Evolutionary conservation across 345 rosid species (phyloP).

Genomic region (Aquilaria malaccensis): DNA sequence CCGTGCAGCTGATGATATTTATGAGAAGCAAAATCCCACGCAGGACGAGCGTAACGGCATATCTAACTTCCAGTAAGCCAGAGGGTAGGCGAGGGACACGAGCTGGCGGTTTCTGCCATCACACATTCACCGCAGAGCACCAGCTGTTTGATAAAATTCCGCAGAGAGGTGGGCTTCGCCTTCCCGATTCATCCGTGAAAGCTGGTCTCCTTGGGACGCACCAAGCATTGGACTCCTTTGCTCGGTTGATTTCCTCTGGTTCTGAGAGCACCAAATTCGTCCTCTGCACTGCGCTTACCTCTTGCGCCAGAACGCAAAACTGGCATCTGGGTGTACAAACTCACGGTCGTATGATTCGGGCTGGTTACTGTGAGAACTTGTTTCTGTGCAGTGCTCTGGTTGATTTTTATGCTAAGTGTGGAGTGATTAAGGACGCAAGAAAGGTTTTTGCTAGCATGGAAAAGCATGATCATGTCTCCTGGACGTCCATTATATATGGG

Average conservation of each 20-base stretch:
- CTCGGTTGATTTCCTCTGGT: neutral
- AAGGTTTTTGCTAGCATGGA: constrained; percentile 16
- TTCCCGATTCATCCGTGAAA: neutral
- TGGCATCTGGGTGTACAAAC: constrained; percentile 8
- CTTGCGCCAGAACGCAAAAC: constrained; percentile 5
- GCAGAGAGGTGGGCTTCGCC: neutral
- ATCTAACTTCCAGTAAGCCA: no score
- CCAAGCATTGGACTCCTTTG: constrained; percentile 7
- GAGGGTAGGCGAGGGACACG: no score
- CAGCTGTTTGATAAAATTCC: constrained; percentile 9
- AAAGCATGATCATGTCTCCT: constrained; percentile 20
- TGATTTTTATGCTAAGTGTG: constrained; percentile 22
- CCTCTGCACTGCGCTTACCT: constrained; percentile 9
- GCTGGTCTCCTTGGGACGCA: neutral
- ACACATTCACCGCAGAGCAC: neutral
- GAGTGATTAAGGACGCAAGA: constrained; percentile 10
- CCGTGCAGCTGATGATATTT: no score
- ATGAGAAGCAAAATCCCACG: no score
- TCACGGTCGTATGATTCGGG: constrained; percentile 3
- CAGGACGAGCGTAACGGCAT: no score
- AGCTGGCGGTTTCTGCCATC: no score
- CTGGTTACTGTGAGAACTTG: constrained; percentile 18
- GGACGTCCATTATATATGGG: constrained; percentile 24
- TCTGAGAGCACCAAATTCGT: constrained; percentile 9
- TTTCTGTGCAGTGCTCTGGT: constrained; percentile 20